Percentiles rank a stretch among this genome's conserved stretches.
These are phyloP conservation scores for Soucietia sequanensis DNA, from an alignment of 805 yeast genomes.

Conservation along the genomic window DNA sequence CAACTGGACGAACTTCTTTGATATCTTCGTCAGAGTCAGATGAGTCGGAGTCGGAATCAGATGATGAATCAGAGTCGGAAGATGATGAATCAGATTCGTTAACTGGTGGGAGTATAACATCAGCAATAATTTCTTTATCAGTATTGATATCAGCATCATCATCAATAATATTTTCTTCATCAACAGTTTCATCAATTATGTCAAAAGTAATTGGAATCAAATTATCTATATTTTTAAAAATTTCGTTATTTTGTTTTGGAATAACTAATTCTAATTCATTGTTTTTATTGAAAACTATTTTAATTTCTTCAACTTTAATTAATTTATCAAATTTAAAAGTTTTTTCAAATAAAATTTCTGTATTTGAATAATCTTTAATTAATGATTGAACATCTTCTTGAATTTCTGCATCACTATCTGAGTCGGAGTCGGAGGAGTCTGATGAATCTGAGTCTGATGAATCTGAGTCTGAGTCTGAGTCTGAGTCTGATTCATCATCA, in stretches of 20 bases:
- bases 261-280: conserved; percentile 43
- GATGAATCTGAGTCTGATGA: conserved; percentile 3
- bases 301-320: conserved; percentile 35
- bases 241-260: conserved; percentile 27
- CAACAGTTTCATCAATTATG: conserved; percentile 17
- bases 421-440: conserved; percentile 9
- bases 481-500: conserved; percentile 5
- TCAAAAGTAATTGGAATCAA: conserved; percentile 25
- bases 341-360: conserved; percentile 42
- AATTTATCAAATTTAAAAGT: conserved; percentile 41
- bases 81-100: no score
- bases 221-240: conserved; percentile 13
- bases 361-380: conserved; percentile 37
- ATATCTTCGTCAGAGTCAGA: no score
- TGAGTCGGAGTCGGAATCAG: no score
- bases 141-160: conserved; percentile 8
- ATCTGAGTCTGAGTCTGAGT: conserved; percentile 9
- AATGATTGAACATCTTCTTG: conserved; percentile 38
- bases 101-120: no score
- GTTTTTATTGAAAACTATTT: conserved; percentile 34
- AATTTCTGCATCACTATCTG: conserved; percentile 35
- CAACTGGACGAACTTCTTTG: no score
- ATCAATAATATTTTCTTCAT: conserved; percentile 1
- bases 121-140: no score
- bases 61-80: no score